These are phyloP conservation scores for Calophaca sinica DNA, from an alignment of 306 rosid species.

Conservation along the genomic window DNA sequence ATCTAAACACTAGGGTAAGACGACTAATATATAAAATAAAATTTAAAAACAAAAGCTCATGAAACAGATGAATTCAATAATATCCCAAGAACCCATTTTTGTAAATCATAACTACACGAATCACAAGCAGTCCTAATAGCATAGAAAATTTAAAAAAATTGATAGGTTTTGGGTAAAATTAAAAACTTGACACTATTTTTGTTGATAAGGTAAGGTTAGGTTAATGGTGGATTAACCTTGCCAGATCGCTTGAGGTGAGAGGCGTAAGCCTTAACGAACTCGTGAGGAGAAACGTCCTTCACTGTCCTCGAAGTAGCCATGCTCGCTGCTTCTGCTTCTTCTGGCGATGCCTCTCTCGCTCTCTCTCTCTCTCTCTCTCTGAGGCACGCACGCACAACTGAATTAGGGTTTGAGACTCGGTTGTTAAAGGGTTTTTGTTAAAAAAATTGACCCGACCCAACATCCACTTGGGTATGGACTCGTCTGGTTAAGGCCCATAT, in stretches of 20 bases:
- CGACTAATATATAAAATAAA: neutral
- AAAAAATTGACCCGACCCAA: constrained; percentile 20
- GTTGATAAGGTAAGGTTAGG: no score
- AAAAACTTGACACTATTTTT: neutral
- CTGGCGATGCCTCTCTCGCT: constrained; percentile 4
- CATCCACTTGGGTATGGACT: neutral
- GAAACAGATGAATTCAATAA: neutral
- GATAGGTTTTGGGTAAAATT: neutral
- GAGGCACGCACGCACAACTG: neutral
- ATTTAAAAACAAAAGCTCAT: neutral
- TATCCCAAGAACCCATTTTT: neutral
- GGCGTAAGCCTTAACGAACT: constrained; percentile 55
- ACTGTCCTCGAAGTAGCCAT: constrained; percentile 55
- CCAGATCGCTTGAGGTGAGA: constrained; percentile 56
- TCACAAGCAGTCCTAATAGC: neutral
- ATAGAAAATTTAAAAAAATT: neutral
- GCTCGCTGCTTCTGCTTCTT: neutral
- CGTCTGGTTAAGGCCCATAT: neutral
- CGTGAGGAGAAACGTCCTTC: constrained; percentile 54
- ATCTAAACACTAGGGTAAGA: neutral
- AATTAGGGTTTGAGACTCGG: constrained; percentile 14
- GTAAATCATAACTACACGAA: neutral
- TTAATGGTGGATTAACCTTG: constrained; percentile 36
- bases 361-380: neutral
- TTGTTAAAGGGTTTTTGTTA: neutral